A percentile compares a stretch with the other conserved stretches of the same genome.
Evolutionary conservation across 2,329 filamentous ascomycete species (phyloP).

Genomic region (Penicillium sp.): DNA sequence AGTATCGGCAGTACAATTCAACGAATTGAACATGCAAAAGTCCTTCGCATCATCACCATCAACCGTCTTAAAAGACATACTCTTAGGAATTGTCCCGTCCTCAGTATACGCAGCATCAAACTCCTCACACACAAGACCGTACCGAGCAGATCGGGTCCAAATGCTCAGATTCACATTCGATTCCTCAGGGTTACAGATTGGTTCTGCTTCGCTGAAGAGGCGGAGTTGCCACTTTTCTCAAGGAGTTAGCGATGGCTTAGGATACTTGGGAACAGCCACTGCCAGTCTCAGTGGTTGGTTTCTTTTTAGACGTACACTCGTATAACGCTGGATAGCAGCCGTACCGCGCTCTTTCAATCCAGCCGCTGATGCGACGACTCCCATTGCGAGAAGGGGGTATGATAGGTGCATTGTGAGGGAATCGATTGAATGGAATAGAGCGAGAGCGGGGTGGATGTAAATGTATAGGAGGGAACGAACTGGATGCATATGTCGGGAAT

Average conservation of each 20-base stretch:
- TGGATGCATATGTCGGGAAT: too few species aligned
- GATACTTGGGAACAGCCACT: too few species aligned
- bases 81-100: constrained; percentile 19
- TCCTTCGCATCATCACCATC: constrained; percentile 17
- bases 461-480: too few species aligned
- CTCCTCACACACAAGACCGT: constrained; percentile 8
- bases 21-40: constrained; percentile 27
- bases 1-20: constrained; percentile 14
- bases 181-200: constrained; percentile 29
- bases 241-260: too few species aligned
- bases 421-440: background rate
- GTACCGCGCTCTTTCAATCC: constrained; percentile 1
- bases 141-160: constrained; percentile 21
- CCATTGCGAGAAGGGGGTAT: background rate
- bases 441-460: background rate
- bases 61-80: constrained; percentile 30
- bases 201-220: constrained; percentile 33
- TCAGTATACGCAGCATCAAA: constrained; percentile 12
- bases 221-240: constrained; percentile 34
- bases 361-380: constrained; percentile 3
- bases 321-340: constrained; percentile 16
- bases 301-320: constrained; percentile 26
- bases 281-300: too few species aligned
- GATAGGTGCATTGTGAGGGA: background rate
- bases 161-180: constrained; percentile 24